A percentile compares a stretch with the other conserved stretches of the same genome.
Conservation (phyloP, 2,329 filamentous ascomycete species). For the Beauveria scarabaeidicola region DNA sequence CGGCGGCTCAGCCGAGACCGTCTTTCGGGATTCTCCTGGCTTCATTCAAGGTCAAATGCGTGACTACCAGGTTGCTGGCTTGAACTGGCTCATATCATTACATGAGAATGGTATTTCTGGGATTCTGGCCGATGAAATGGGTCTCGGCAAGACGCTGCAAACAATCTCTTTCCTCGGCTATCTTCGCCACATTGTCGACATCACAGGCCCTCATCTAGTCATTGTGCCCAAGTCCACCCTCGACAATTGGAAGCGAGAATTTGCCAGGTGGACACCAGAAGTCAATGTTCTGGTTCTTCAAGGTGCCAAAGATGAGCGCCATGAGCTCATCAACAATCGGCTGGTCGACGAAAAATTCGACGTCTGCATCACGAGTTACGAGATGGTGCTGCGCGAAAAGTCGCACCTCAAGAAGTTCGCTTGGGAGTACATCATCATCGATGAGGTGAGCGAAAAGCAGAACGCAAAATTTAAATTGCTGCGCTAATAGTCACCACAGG, state of each 20-base stretch:
- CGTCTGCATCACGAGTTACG: slow-evolving; percentile 96
- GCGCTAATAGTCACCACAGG: slow-evolving; percentile 23
- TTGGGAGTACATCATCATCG: slow-evolving; percentile 99
- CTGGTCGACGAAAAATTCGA: slow-evolving; percentile 95
- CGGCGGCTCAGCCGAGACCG: slow-evolving; percentile 74
- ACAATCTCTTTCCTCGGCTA: slow-evolving; percentile 97
- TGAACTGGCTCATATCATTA: slow-evolving; percentile 96
- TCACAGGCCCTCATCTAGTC: slow-evolving; percentile 82
- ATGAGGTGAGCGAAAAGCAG: slow-evolving; percentile 47
- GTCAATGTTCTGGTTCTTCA: slow-evolving; percentile 91
- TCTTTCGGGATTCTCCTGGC: slow-evolving; percentile 89
- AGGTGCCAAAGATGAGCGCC: slow-evolving; percentile 88
- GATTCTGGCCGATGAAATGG: slow-evolving; percentile 97
- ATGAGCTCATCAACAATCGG: slow-evolving; percentile 78
- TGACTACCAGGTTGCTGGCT: slow-evolving; percentile 89
- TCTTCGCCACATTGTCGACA: slow-evolving; percentile 80
- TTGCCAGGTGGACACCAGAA: slow-evolving; percentile 87
- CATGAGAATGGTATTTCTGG: slow-evolving; percentile 99
- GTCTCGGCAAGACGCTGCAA: slow-evolving; percentile 92
- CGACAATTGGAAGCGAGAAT: slow-evolving; percentile 97
- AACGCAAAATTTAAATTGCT: neutral
- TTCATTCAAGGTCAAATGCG: slow-evolving; percentile 86
- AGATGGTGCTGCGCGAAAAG: slow-evolving; percentile 97
- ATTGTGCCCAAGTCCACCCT: slow-evolving; percentile 94
- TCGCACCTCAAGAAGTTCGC: slow-evolving; percentile 92